A percentile compares a stretch with the other conserved stretches of the same genome.
Conservation (phyloP, 2,329 filamentous ascomycete genomes). For the Apiospora aurea region DNA sequence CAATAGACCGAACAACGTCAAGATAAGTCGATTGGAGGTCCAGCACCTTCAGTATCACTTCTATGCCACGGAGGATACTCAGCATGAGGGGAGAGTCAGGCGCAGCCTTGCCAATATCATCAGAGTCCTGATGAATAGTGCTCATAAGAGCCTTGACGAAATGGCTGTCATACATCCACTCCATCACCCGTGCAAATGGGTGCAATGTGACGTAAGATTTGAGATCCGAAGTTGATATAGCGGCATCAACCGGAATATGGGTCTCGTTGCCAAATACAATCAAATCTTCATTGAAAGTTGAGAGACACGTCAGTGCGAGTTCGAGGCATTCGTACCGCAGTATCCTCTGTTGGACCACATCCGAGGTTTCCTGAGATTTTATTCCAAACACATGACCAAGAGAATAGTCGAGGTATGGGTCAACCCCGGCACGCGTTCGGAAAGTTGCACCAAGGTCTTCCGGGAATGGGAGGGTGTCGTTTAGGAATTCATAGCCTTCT, state of each 20-base stretch:
- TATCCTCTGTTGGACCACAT: constrained; percentile 73
- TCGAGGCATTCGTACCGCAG: constrained; percentile 83
- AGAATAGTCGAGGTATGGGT: constrained; percentile 91
- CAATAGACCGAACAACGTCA: constrained; percentile 81
- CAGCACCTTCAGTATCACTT: constrained; percentile 83
- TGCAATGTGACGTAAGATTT: constrained; percentile 85
- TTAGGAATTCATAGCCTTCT: constrained; percentile 65
- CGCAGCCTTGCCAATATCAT: constrained; percentile 73
- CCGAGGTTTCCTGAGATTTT: constrained; percentile 69
- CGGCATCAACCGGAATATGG: constrained; percentile 75
- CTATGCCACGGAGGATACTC: constrained; percentile 79
- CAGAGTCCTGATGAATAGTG: constrained; percentile 77
- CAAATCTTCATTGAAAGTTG: constrained; percentile 92
- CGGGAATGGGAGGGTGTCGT: constrained; percentile 84
- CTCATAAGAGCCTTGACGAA: constrained; percentile 82
- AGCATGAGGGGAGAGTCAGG: constrained; percentile 83
- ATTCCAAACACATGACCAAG: constrained; percentile 79
- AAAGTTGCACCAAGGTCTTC: constrained; percentile 81
- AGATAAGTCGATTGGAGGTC: constrained; percentile 91
- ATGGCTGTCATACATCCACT: constrained; percentile 96
- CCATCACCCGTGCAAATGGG: constrained; percentile 93
- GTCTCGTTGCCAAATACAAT: constrained; percentile 85
- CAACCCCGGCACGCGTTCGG: constrained; percentile 81
- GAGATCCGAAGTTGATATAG: constrained; percentile 77
- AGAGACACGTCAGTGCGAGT: constrained; percentile 80